Evolutionary conservation across 2,329 filamentous ascomycete species (phyloP), one percentile per base, ranked within the genome.

Genomic region (Fusarium sp.): DNA sequence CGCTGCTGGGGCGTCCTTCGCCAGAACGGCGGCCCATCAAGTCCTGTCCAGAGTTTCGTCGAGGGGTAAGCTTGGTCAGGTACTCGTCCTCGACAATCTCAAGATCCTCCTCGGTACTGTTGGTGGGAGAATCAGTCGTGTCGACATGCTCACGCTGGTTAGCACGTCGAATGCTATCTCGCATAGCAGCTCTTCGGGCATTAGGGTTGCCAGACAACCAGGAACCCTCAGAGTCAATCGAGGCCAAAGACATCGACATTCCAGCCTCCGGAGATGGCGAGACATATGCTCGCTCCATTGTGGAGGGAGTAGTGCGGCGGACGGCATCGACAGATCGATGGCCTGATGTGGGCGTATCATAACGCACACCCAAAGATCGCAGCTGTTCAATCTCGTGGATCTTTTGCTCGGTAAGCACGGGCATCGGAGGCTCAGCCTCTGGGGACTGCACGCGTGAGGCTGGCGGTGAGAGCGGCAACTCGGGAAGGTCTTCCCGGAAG

Each of bases 161-260:
- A 45, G 78, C 77, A 37, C 80, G 79, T 35, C 78, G 72, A 50
- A 82, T 81, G 78, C 82, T 86, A 70, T 82, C 83, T 35, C 86
- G 78, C 80, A 90, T 82, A 80, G 86, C 81, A 65, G 86, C 86
- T 33, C 83, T 82, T 73, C 86, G 83, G 78, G 85, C 86, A 74
- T 86, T 88, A 59, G 86, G 82, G 66, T 92, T 92, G 18, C 96
- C 95, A 5, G 95, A 97, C 52, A 99, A 91, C 97, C 97, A 99
- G 1, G 95, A 98, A 6, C 90, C 97, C 84, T 99, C 97, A 0
- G 95, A 98, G 80, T 98, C 97, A 68, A 98, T 94, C 0, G 95
- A 98, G 2, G 95, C 97, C 20, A 98, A 88, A 0, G 96, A 98
- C 82, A 95, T 93, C 33, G 95, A 94, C 80, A 95, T 86, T 78